Evolutionary conservation across 306 rosid species (phyloP), one percentile per base, ranked within the genome.

Genomic region (Prunus armeniaca): DNA sequence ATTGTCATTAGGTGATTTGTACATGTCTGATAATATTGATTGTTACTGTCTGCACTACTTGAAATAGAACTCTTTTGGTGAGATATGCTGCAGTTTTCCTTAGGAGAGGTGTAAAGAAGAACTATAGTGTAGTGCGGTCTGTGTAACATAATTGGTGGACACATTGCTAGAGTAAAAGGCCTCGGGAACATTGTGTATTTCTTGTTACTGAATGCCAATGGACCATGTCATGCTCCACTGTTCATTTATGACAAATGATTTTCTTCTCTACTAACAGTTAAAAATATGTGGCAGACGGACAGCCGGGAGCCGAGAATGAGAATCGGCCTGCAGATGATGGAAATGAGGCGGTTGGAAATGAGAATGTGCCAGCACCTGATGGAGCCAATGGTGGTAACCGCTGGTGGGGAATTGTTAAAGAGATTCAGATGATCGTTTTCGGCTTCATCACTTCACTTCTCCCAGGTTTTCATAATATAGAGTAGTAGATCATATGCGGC

Each of bases 401-500:
- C 45, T 95, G 91, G 99, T 95, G 99, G 99, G 96, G 88, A 74
- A 84, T 95, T 81, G 89, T 95, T 74, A 88, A 86, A 81, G 99
- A 95, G 85, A 85, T 95, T 72, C 97, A 92, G 82, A 90, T 95
- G 97, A 95, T 95, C 72, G 93, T 95, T 67, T 92, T 95, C 76
- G 99, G 99, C 73, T 95, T 95, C 77, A 90, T 95, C 78, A 90
- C 93, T 57, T 92, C 99, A 56, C 87, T 95, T 58, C 97, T 95
- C 65, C 99, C 99, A 14, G 99, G 97, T 51, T 92, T 95, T 82
- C 99, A 92, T 86, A 89, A 95, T 60, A 84, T 92, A 80, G 99
- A 95, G 67, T 92, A 92, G 67, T 92, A 84, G 82, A 58, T 55
- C 56, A 24, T 34, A 65, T 38, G 58, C 62, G 56, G 76, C 73